Base-by-base conservation (phyloP, 2,329 filamentous ascomycete genomes). In the Davidsoniella neocaledoniae region DNA sequence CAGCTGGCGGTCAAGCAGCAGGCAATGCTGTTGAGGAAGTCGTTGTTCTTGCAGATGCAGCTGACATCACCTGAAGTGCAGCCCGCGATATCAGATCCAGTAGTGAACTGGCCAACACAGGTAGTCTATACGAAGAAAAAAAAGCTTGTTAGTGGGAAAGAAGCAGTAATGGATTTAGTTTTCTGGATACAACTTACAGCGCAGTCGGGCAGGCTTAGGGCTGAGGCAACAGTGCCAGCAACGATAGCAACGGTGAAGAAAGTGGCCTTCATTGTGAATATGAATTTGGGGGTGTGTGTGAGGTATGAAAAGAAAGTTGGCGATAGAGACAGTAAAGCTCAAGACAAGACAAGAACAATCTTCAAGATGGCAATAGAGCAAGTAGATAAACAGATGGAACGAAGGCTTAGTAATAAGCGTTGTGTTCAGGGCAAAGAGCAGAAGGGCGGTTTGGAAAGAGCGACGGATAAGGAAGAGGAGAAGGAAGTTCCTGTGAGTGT, bases 21-120 rank as follows among this genome's bases (percentile, higher is more conserved):
- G 47, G 66, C 64, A 44, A 69, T 66, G 54, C 55, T 56, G 54
- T 57, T 54, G 50, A 69, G 59, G 61, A 69, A 68, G 41, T 60
- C 49, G 61, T 67, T 67, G 57, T 56, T 58, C 40, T 21, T 26
- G 62, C 67, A 69, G 57, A 69, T 61, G 58, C 67, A 69, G 48
- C 55, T 57, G 52, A 66, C 58, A 59, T 68, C 64, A 56, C 65
- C 55, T 42, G 58, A 53, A 25, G 56, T 57, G 58, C 67, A 69
- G 55, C 62, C 65, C 46, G 59, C 65, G 48, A 69, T 64, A 38
- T 55, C 55, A 17, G 49, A 55, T 41, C 62, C 62, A 21, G 54
- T 57, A 23, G 62, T 63, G 58, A 58, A 64, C 45, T 62, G 48
- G 53, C 51, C 56, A 36, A 66, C 58, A 54, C 64, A 67, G 5